Evolutionary conservation across 176 grass and related monocot species (phyloP).

Genomic region (Lolium multiflorum): DNA sequence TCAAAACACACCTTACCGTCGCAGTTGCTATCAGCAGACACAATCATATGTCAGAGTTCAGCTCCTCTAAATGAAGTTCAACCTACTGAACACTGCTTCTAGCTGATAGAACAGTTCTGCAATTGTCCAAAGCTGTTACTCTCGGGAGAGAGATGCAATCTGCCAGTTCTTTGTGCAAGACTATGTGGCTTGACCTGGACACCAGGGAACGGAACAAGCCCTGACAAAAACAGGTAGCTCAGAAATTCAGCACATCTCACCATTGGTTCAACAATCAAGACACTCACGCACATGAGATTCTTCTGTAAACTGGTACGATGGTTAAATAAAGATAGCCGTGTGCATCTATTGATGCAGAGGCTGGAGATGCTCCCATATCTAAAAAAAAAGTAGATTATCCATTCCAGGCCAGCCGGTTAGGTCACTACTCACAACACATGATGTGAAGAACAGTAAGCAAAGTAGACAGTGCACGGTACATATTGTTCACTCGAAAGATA

Average conservation of each 20-base stretch:
- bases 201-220: background rate
- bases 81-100: background rate
- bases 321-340: too few relatives aligned
- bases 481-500: too few relatives aligned
- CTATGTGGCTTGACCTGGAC: slow-evolving; percentile 13
- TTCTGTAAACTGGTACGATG: too few relatives aligned
- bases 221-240: slow-evolving; percentile 1
- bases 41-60: background rate
- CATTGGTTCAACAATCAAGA: slow-evolving; percentile 5
- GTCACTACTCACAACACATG: too few relatives aligned
- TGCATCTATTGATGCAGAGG: too few relatives aligned
- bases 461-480: too few relatives aligned
- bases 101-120: background rate
- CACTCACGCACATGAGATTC: background rate
- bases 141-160: background rate
- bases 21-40: background rate
- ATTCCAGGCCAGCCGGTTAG: too few relatives aligned
- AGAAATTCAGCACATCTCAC: slow-evolving; percentile 1
- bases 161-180: background rate
- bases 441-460: too few relatives aligned
- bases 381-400: too few relatives aligned
- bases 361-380: too few relatives aligned
- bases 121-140: background rate
- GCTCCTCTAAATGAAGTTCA: background rate
- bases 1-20: too few relatives aligned